phyloP scores from a whole-genome alignment of 768 basidiomycete species.

The Boletus barrowsii region DNA sequence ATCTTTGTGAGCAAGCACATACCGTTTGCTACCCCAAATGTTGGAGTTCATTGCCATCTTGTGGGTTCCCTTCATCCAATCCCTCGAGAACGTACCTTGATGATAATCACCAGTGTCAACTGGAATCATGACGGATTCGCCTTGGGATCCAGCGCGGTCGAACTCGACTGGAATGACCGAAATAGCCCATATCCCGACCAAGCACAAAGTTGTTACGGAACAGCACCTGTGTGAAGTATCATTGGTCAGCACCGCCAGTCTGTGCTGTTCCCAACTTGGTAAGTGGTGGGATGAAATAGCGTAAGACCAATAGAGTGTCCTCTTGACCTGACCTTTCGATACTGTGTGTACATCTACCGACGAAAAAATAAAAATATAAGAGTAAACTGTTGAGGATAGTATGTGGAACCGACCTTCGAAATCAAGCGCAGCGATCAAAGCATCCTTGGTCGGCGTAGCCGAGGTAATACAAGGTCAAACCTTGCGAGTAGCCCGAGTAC shows the following conservation, averaged over 20 bases:
- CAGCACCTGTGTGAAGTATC: conserved; percentile 40
- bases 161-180: conserved; percentile 60
- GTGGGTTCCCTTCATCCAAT: too few species aligned
- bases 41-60: too few species aligned
- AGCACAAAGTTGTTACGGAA: conserved; percentile 67
- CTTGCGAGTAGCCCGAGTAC: too few species aligned
- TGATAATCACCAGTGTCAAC: conserved; percentile 58
- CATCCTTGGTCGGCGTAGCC: too few species aligned
- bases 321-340: conserved; percentile 64
- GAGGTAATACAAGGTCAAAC: too few species aligned
- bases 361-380: too few species aligned
- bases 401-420: too few species aligned
- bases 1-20: too few species aligned
- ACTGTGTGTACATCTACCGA: conserved; percentile 51
- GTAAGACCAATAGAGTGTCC: conserved; percentile 59
- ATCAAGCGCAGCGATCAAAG: too few species aligned
- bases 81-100: conserved; percentile 53
- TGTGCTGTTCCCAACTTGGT: conserved; percentile 28
- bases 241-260: background rate
- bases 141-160: conserved; percentile 54
- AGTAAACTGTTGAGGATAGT: too few species aligned
- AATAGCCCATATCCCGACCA: conserved; percentile 59
- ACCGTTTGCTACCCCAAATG: too few species aligned
- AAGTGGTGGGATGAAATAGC: conserved; percentile 66
- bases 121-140: conserved; percentile 58